Percentiles rank a stretch among this genome's conserved stretches.
Evolutionary conservation across 495 filamentous ascomycete species (phyloP).

Genomic region (Neurospora tetrasperma): DNA sequence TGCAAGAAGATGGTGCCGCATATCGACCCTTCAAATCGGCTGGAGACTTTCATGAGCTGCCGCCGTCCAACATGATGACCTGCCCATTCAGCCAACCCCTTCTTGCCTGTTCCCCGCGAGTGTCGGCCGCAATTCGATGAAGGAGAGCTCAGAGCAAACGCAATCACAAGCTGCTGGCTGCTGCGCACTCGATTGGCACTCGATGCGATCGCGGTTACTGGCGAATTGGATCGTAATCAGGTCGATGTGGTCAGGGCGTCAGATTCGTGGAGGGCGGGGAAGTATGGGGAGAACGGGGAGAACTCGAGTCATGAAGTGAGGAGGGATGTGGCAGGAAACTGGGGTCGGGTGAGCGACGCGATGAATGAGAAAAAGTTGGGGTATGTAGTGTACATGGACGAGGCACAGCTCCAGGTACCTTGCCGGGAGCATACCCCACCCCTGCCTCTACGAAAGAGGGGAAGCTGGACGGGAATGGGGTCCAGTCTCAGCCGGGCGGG

Average conservation of each 20-base stretch:
- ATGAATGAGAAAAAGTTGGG: slow-evolving; percentile 1
- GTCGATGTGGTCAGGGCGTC: background rate
- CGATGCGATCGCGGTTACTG: background rate
- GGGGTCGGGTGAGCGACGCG: background rate
- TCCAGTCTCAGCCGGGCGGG: background rate
- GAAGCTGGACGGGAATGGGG: background rate
- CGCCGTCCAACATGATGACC: slow-evolving; percentile 35
- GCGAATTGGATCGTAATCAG: background rate
- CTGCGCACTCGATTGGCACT: background rate
- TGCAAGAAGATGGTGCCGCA: slow-evolving; percentile 36
- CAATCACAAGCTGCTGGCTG: background rate
- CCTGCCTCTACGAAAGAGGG: background rate
- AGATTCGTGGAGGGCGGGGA: background rate
- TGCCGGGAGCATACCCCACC: background rate
- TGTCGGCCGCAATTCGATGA: background rate
- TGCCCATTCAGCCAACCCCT: slow-evolving; percentile 26
- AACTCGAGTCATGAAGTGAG: slow-evolving; percentile 1
- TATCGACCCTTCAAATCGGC: slow-evolving; percentile 42
- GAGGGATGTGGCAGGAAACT: background rate
- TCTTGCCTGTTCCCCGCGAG: slow-evolving; percentile 17
- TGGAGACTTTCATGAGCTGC: slow-evolving; percentile 43
- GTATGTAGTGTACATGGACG: background rate
- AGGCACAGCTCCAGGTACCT: background rate
- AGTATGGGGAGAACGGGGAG: background rate
- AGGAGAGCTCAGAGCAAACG: background rate